phyloP scores from a whole-genome alignment of 2,329 filamentous ascomycete genomes.

The Hypomyces perniciosus region DNA sequence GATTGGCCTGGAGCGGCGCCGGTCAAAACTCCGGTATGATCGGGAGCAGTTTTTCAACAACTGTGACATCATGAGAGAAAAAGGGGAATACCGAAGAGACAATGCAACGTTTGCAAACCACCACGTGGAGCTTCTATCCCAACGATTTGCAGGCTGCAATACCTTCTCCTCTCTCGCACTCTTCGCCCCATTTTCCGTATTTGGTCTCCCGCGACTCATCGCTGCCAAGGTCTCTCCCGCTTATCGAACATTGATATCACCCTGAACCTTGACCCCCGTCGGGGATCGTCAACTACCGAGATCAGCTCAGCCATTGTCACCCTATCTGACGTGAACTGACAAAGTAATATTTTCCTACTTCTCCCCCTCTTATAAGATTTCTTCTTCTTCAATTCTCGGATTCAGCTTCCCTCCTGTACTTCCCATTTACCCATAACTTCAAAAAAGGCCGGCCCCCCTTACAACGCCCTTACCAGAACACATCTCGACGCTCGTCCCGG shows the following conservation, averaged over 20 bases:
- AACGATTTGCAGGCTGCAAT: too few species aligned
- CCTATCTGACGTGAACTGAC: conserved; percentile 8
- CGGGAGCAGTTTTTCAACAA: too few species aligned
- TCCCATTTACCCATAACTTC: conserved; percentile 1
- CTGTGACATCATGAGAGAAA: too few species aligned
- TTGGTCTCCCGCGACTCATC: conserved; percentile 1
- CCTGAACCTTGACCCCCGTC: conserved; percentile 8
- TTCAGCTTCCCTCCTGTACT: conserved; percentile 1
- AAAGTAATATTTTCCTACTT: conserved; percentile 1
- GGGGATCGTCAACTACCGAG: conserved; percentile 7
- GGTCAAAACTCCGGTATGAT: neutral
- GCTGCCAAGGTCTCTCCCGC: conserved; percentile 5
- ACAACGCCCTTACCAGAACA: neutral
- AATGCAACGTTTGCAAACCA: too few species aligned
- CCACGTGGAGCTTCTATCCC: too few species aligned
- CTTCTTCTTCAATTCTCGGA: conserved; percentile 5
- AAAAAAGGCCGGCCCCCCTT: conserved; percentile 1
- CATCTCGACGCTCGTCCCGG: neutral
- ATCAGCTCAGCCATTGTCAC: conserved; percentile 3
- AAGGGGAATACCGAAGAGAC: too few species aligned
- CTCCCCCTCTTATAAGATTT: neutral
- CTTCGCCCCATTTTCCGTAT: neutral
- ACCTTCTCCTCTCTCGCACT: conserved; percentile 1
- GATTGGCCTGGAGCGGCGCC: conserved; percentile 2
- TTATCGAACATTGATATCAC: neutral